phyloP scores from a whole-genome alignment of 768 basidiomycete genomes.

The Leucosporidium yakuticum region DNA sequence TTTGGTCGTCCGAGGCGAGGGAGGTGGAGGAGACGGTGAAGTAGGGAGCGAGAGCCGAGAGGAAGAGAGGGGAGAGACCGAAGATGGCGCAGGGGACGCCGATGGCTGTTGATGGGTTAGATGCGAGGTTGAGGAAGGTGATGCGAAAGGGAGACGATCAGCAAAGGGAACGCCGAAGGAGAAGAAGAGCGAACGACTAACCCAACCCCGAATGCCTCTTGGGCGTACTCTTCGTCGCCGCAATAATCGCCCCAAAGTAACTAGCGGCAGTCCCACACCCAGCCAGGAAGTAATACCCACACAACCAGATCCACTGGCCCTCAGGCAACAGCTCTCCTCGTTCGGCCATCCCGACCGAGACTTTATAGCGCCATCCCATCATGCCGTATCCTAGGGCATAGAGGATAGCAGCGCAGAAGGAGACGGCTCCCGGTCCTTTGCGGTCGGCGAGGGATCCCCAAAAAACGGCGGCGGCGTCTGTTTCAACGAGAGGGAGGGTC shows the following conservation, averaged over 20 bases:
- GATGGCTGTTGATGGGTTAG: conserved; percentile 15
- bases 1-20: not conserved
- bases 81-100: conserved; percentile 35
- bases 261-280: conserved; percentile 28
- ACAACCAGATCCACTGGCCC: conserved; percentile 13
- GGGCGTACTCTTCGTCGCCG: conserved; percentile 27
- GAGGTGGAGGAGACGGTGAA: conserved; percentile 22
- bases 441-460: conserved; percentile 25
- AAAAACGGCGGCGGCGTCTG: no score
- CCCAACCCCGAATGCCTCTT: conserved; percentile 33
- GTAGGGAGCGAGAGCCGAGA: conserved; percentile 30
- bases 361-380: conserved; percentile 10
- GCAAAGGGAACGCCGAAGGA: not conserved
- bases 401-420: not conserved
- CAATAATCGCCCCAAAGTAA: conserved; percentile 32
- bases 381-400: conserved; percentile 15
- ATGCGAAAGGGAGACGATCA: no score
- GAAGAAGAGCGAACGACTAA: not conserved
- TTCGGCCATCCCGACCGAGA: not conserved
- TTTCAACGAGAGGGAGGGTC: no score
- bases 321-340: not conserved
- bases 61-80: conserved; percentile 36
- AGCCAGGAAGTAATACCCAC: conserved; percentile 15
- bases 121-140: no score
- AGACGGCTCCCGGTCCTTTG: conserved; percentile 21